phyloP scores from a whole-genome alignment of 1,139 yeast species.

The Pichia sp. region DNA sequence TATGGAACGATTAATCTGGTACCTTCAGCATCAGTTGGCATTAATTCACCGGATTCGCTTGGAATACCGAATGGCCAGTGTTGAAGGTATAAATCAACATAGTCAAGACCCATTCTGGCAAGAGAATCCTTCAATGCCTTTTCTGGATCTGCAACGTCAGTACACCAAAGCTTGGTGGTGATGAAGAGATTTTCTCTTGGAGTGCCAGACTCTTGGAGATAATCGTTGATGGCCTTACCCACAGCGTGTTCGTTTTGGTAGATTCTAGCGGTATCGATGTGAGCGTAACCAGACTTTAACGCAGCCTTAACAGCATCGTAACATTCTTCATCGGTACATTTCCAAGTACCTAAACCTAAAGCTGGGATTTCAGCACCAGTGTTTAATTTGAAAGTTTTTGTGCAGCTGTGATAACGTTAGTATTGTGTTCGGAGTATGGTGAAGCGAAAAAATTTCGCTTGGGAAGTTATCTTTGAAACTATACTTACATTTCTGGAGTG shows the following conservation, averaged over 20 bases:
- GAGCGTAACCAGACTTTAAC: conserved; percentile 67
- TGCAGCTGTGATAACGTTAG: background rate
- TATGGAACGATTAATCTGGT: conserved; percentile 37
- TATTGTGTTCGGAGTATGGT: too few species aligned
- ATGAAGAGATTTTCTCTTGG: conserved; percentile 71
- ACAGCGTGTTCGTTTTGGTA: conserved; percentile 68
- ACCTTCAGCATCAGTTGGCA: conserved; percentile 43
- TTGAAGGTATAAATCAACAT: conserved; percentile 73
- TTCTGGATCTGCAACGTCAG: conserved; percentile 2
- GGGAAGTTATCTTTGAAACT: background rate
- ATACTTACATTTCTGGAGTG: background rate
- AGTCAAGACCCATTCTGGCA: conserved; percentile 62
- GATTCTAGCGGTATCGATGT: conserved; percentile 75
- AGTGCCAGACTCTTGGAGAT: conserved; percentile 50
- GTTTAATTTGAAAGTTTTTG: conserved; percentile 13
- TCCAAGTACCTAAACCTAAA: conserved; percentile 62
- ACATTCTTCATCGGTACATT: conserved; percentile 54
- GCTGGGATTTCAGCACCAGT: conserved; percentile 44
- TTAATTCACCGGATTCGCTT: conserved; percentile 27
- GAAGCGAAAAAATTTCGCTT: too few species aligned
- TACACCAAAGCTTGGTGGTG: conserved; percentile 78
- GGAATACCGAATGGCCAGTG: conserved; percentile 75
- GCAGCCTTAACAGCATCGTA: conserved; percentile 62
- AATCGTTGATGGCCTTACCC: conserved; percentile 55
- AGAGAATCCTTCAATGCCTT: conserved; percentile 47